These are phyloP conservation scores for Ceratorhiza oryzae-sativae DNA, from an alignment of 1,284 basidiomycete genomes.

Conservation along the genomic window DNA sequence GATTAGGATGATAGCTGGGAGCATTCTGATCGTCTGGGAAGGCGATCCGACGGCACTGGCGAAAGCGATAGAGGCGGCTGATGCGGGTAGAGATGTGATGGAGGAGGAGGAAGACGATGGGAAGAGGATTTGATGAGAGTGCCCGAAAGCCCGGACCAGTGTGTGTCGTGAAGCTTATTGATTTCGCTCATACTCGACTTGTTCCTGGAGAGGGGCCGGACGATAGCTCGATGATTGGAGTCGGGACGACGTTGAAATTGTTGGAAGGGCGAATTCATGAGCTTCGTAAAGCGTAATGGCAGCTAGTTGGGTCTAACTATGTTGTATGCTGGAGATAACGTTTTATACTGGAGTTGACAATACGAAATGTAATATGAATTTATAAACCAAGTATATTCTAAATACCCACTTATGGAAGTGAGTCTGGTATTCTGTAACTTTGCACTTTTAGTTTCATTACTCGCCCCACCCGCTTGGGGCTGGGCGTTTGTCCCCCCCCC, in stretches of 20 bases:
- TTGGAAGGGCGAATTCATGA: conserved; percentile 57
- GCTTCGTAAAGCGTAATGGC: conserved; percentile 40
- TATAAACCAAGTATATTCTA: too few species aligned
- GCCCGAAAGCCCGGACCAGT: conserved; percentile 57
- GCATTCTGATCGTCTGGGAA: conserved; percentile 86
- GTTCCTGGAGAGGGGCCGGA: conserved; percentile 80
- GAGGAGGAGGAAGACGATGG: conserved; percentile 43
- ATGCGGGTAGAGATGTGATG: conserved; percentile 46
- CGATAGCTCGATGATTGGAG: conserved; percentile 73
- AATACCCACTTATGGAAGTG: too few species aligned
- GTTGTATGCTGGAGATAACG: not conserved
- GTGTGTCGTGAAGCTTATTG: conserved; percentile 80
- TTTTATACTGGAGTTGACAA: not conserved
- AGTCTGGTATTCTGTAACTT: too few species aligned
- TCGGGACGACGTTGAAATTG: conserved; percentile 68
- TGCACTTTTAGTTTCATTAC: too few species aligned
- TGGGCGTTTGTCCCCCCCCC: too few species aligned
- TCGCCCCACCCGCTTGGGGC: too few species aligned
- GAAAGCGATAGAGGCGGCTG: conserved; percentile 52
- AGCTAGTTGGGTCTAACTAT: not conserved
- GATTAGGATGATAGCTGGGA: conserved; percentile 82
- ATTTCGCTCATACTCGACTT: conserved; percentile 89
- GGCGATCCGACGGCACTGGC: conserved; percentile 62
- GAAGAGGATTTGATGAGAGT: conserved; percentile 47
- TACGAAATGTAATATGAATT: too few species aligned